Evolutionary conservation across 768 basidiomycete species (phyloP), one percentile per base, ranked within the genome.

Genomic region (Xanthoconium purpureum): DNA sequence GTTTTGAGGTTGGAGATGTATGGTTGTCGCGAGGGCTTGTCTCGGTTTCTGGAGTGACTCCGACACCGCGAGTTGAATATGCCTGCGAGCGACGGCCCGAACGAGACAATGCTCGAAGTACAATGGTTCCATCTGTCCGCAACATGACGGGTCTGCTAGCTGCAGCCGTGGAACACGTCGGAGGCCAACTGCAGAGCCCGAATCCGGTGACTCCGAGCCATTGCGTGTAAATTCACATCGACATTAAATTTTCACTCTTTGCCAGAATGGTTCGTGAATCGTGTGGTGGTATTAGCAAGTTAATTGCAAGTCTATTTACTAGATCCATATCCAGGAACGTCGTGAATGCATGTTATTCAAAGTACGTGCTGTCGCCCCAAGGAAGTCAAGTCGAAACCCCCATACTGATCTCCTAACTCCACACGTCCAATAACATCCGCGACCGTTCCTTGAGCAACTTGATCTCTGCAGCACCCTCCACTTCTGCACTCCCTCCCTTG

Each of bases 361-460:
- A 35, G 48, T 49, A 49, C 40, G n/a, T 35, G 39, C 36, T 24
- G 29, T 54, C 45, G 12, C 40, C 33, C 40, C n/a, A 43, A 18
- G 28, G 9, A 4, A 35, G 53, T 35, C 3, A 29, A 50, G 32
- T 28, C 20, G 3, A 48, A 44, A 43, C 13, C 6, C 6, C 38
- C 29, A 13, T n/a, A 35, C 42, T n/a, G 10, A 71, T 75, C 74
- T 24, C 24, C 24, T 24, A 92, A 74, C 89, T 91, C 91, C 91
- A 94, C 60, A 94, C 92, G 72, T 95, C 93, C 60, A 91, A 71
- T 78, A 95, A 79, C 59, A 94, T 78, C 62, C 94, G 77, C 56
- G 89, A 92, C 48, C 94, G 82, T 73, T 98, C 97, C 80, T 99
- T 99, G 74, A 99, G 77, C 64, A 94, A 73, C 76, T 98, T 99